Base-by-base conservation (phyloP, 2,329 filamentous ascomycete species). In the Podosphaera xanthii region DNA sequence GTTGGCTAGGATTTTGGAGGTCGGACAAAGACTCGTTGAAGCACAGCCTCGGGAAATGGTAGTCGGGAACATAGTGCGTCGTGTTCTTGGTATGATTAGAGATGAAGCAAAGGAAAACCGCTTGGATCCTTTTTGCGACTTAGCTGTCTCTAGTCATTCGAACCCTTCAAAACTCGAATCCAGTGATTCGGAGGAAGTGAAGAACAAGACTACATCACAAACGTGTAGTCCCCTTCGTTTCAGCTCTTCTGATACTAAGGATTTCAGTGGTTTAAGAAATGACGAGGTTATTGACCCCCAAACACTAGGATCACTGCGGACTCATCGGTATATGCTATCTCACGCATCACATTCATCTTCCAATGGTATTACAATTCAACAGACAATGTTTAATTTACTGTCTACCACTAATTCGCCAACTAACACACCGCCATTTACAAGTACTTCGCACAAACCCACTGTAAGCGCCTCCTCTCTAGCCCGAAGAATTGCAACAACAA, bases 11-110 rank as follows among this genome's bases (percentile, higher is more conserved):
- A 83, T 98, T 62, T 83, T 86, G 63, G 78, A 82, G 61, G 82
- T 91, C 33, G 92, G 92, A 59, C 79, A 82, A 65, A 80, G 82
- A 59, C 76, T 98, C 50, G 83, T 67, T 42, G 80, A 84, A 59
- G 90, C 92, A 6, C 88, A 94, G 67, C 91, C 91, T 14, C 81
- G 85, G 61, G 92, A 97, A 73, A 83, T 95, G 65, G 87, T 89
- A 4, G 88, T 96, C 52, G 91, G 89, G 58, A 98, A 98, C 68
- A 90, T 98, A 65, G 87, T 96, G 54, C 82, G 90, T 61, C 83
- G 92, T 62, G 86, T 97, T 2, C 75, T 98, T 44, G 87, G 89
- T 50, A 77, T 98, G 63, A 92, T 98, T 63, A 82, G 92, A 58
- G 90, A 96, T 68, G 90, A 97, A 67, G 86, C 87, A 46, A 84